Conservation (phyloP, 1,284 basidiomycete genomes). For the Ganoderma sinense region DNA sequence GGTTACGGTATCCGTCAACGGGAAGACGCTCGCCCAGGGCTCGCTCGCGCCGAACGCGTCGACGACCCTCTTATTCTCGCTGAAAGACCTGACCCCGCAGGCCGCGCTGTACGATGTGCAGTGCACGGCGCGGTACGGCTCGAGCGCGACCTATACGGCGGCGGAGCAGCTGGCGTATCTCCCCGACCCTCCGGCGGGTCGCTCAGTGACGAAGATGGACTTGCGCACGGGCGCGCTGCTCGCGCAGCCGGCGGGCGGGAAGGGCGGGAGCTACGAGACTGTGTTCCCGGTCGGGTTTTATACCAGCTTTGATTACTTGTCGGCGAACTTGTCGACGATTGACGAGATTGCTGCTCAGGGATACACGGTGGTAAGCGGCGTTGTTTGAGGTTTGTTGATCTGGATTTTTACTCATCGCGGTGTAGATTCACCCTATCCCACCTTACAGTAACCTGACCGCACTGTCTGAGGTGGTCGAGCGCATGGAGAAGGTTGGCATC, state of each 20-base stretch:
- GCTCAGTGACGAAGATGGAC: conserved; percentile 75
- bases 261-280: conserved; percentile 58
- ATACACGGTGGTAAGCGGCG: conserved; percentile 38
- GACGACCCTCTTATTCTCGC: conserved; percentile 58
- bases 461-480: conserved; percentile 64
- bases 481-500: conserved; percentile 75
- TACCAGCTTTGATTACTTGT: conserved; percentile 70
- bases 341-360: conserved; percentile 68
- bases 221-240: conserved; percentile 71
- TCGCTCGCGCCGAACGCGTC: conserved; percentile 61
- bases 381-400: too few relatives aligned
- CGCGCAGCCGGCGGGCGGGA: conserved; percentile 60
- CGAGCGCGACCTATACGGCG: conserved; percentile 54
- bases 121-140: conserved; percentile 51
- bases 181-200: conserved; percentile 51
- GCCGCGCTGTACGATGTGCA: conserved; percentile 55
- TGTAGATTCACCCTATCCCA: conserved; percentile 71
- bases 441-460: conserved; percentile 65
- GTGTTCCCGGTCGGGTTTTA: conserved; percentile 81
- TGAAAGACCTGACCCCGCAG: conserved; percentile 52
- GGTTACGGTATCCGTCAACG: conserved; percentile 53
- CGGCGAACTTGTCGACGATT: conserved; percentile 60
- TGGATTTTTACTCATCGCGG: conserved; percentile 27
- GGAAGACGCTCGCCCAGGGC: conserved; percentile 47
- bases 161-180: conserved; percentile 60